Evolutionary conservation across 1,284 basidiomycete species (phyloP), one percentile per base, ranked within the genome.

Genomic region (Ustilago tritici): DNA sequence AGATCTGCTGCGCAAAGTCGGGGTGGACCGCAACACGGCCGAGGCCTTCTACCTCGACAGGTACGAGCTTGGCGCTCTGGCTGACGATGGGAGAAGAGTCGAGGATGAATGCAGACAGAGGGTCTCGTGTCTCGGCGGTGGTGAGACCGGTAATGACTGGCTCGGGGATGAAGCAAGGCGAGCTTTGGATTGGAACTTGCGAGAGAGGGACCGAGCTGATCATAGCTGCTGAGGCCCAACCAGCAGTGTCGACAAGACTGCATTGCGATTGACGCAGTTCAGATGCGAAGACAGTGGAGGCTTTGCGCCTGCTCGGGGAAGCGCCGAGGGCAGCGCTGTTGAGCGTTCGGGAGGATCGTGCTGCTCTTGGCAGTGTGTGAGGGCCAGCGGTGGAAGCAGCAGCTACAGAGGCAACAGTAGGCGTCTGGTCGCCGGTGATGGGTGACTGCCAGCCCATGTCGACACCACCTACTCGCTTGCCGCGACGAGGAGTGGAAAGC

Each of bases 361-460:
- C 32, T 14, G 40, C 17, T 61, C 66, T 73, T 46, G 70, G 75
- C 32, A 77, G 43, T 8, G 63, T 77, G 58, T 77, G 75, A 32
- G 70, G 75, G n/a, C 1, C 43, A 46, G n/a, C 19, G 8, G 43
- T 19, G 43, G 43, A 17, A 9, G 62, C 49, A 28, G 59, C 65
- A 28, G 65, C 58, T 34, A 67, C 56, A 8, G 64, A 56, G 41
- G 69, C 54, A 41, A 62, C 56, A 7, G 62, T 64, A 17, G 65
- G 66, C 3, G 70, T 73, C 2, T 46, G 65, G 32, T 68, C 70
- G 38, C 54, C 58, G 10, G 32, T 54, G 7, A 77, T 36, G 43
- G 75, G 75, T 14, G 70, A 73, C 40, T 56, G 56, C 76, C 76
- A 79, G n/a, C 76, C 76, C 76, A 79, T 76, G 62, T 79, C 28